These are phyloP conservation scores for Hibiscus mutabilis DNA, from an alignment of 345 rosid genomes.

Conservation along the genomic window DNA sequence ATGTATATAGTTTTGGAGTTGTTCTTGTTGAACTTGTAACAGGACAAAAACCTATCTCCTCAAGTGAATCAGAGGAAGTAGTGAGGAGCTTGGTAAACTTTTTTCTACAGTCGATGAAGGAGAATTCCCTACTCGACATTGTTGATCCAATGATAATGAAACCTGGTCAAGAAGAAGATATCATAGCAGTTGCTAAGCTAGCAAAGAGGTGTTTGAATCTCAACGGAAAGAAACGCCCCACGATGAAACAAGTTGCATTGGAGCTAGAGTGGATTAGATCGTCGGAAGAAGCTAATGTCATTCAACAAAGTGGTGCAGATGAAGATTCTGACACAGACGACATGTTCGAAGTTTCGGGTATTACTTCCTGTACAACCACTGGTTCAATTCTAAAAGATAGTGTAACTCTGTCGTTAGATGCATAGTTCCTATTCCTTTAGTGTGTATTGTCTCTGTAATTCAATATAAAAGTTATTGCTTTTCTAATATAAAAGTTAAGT, in stretches of 20 bases:
- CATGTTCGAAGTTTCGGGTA: neutral
- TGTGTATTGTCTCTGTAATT: too few relatives aligned
- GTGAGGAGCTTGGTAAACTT: neutral
- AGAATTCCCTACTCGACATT: neutral
- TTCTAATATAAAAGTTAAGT: too few relatives aligned
- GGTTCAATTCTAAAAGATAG: neutral
- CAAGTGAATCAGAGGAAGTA: neutral
- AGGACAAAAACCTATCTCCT: neutral
- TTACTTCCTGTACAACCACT: neutral
- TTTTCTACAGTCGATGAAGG: neutral
- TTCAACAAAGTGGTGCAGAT: neutral
- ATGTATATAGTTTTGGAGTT: neutral
- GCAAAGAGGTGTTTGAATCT: neutral
- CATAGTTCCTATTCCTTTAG: neutral
- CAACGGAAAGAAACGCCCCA: neutral
- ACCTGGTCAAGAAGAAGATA: neutral
- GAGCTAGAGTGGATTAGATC: neutral
- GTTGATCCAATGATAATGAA: neutral
- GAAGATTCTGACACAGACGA: neutral
- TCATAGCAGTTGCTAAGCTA: neutral
- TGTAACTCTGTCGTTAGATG: neutral
- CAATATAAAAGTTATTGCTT: too few relatives aligned
- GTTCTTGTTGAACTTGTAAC: neutral
- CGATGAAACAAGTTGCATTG: neutral
- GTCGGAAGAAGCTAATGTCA: neutral